These are phyloP conservation scores for Fraxinus baroniana DNA, from an alignment of 305 asterid genomes.

Conservation along the genomic window DNA sequence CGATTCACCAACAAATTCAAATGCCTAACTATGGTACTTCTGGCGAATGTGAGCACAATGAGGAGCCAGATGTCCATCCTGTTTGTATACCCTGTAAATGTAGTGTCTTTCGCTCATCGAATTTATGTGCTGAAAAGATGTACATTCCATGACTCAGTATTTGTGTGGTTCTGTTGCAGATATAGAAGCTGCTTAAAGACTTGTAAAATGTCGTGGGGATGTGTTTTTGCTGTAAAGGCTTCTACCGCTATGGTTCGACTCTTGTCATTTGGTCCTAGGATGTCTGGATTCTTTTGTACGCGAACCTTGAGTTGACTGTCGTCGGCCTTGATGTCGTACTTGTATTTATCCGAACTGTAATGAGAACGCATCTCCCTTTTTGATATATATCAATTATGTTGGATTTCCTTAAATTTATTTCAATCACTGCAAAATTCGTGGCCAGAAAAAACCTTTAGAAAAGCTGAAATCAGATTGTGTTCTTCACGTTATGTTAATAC, in stretches of 20 bases:
- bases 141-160: neutral
- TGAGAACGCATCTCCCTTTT: neutral
- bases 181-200: slow-evolving; percentile 33
- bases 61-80: neutral
- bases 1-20: slow-evolving; percentile 55
- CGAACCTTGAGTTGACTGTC: slow-evolving; percentile 1
- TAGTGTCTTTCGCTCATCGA: slow-evolving; percentile 15
- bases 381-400: neutral
- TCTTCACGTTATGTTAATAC: slow-evolving; percentile 19
- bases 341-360: neutral
- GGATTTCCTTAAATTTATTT: neutral
- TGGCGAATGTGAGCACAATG: neutral
- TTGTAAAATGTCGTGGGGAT: slow-evolving; percentile 16
- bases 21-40: slow-evolving; percentile 28
- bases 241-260: slow-evolving; percentile 11
- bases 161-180: slow-evolving; percentile 30
- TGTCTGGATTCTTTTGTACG: neutral
- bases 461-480: neutral
- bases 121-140: slow-evolving; percentile 1
- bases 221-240: slow-evolving; percentile 3
- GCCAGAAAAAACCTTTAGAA: neutral
- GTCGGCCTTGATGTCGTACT: neutral
- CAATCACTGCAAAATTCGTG: neutral
- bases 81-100: slow-evolving; percentile 38
- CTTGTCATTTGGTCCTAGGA: slow-evolving; percentile 13